These are phyloP conservation scores for Botrytis pseudocinerea DNA, from an alignment of 2,329 filamentous ascomycete species.

Conservation along the genomic window DNA sequence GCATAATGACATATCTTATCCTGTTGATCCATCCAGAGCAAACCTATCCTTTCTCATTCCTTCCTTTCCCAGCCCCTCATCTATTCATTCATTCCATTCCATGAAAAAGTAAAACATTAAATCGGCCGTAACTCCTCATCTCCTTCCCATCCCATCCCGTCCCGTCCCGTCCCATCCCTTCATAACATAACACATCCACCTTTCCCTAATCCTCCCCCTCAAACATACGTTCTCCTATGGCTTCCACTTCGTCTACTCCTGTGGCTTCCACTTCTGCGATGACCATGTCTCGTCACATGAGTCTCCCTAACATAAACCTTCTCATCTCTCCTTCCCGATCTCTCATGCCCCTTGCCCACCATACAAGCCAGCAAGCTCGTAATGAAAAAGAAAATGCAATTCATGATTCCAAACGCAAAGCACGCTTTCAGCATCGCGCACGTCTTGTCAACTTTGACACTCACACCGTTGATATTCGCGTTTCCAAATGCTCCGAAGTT, in stretches of 20 bases:
- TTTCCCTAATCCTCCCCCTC: background rate
- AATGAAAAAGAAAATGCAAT: conserved; percentile 75
- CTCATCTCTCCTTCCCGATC: conserved; percentile 12
- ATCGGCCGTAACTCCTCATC: background rate
- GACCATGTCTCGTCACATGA: conserved; percentile 37
- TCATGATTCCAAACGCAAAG: conserved; percentile 90
- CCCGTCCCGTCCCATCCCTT: background rate
- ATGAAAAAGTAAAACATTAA: background rate
- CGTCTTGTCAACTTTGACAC: conserved; percentile 65
- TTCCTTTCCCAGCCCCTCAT: background rate
- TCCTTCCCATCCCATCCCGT: background rate
- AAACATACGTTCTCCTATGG: conserved; percentile 40
- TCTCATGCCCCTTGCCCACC: conserved; percentile 28
- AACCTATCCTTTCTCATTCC: background rate
- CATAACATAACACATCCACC: background rate
- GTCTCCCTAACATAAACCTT: conserved; percentile 38
- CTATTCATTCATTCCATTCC: background rate
- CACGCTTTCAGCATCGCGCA: conserved; percentile 91
- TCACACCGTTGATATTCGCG: conserved; percentile 53
- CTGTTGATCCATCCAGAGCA: background rate
- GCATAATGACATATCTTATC: background rate
- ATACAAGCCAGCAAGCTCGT: conserved; percentile 69
- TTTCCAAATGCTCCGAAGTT: conserved; percentile 63
- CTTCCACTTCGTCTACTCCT: conserved; percentile 37
- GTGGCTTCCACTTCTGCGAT: conserved; percentile 38